phyloP scores from a whole-genome alignment of 2,329 filamentous ascomycete genomes.

The Lachnellula cervina region DNA sequence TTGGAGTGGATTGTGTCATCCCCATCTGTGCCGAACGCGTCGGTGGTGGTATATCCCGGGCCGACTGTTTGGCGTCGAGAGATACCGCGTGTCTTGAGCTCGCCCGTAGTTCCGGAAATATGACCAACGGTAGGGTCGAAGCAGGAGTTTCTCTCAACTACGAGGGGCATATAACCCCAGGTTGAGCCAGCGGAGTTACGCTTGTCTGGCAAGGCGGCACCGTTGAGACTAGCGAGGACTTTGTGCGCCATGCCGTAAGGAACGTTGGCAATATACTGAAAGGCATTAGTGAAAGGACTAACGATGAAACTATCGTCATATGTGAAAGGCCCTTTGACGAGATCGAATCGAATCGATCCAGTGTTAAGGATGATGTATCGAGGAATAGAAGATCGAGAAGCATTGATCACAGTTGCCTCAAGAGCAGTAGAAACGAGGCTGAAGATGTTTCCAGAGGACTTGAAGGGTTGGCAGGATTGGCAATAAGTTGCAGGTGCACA shows the following conservation, averaged over 20 bases:
- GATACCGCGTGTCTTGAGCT: constrained; percentile 23
- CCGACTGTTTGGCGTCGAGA: constrained; percentile 29
- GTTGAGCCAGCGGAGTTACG: constrained; percentile 4
- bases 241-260: constrained; percentile 69
- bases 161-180: constrained; percentile 20
- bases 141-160: constrained; percentile 32
- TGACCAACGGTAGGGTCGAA: constrained; percentile 21
- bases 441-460: constrained; percentile 68
- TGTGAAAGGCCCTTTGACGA: constrained; percentile 87
- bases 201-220: constrained; percentile 33
- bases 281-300: constrained; percentile 77
- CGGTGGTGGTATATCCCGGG: constrained; percentile 79
- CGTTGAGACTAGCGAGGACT: constrained; percentile 56
- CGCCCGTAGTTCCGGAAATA: constrained; percentile 7
- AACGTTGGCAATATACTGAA: constrained; percentile 72
- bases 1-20: constrained; percentile 80
- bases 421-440: constrained; percentile 57
- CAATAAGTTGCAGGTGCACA: constrained; percentile 76
- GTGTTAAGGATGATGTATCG: constrained; percentile 78
- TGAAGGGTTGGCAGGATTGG: constrained; percentile 75
- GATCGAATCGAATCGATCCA: constrained; percentile 86
- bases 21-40: constrained; percentile 76
- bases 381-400: constrained; percentile 53
- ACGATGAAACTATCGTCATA: constrained; percentile 79
- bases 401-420: constrained; percentile 59